Evolutionary conservation across 169 alveolate genomes (phyloP).

Genomic region (Plasmodium berghei): DNA sequence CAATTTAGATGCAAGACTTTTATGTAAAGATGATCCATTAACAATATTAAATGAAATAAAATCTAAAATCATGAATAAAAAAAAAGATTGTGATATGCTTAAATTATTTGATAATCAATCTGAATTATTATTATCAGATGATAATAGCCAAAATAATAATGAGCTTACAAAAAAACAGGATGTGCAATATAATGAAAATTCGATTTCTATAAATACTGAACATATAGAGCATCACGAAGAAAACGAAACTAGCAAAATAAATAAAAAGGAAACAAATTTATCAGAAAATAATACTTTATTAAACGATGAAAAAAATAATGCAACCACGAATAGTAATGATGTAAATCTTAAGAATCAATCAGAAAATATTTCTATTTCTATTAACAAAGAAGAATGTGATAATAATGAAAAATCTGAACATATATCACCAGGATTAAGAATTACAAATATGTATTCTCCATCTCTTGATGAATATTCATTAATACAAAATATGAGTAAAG

Average conservation of each 20-base stretch:
- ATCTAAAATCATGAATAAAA: slow-evolving; percentile 23
- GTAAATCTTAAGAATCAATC: neutral
- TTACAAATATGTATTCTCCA: slow-evolving; percentile 33
- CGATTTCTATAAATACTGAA: neutral
- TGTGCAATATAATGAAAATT: neutral
- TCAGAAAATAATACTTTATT: neutral
- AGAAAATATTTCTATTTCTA: neutral
- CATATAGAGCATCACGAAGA: neutral
- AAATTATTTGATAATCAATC: slow-evolving; percentile 4
- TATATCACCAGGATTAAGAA: slow-evolving; percentile 47
- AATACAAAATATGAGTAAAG: slow-evolving; percentile 78
- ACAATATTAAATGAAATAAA: slow-evolving; percentile 50
- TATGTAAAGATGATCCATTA: slow-evolving; percentile 61
- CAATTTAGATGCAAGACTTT: slow-evolving; percentile 31
- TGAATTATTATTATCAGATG: neutral
- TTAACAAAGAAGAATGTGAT: neutral
- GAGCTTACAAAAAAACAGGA: neutral
- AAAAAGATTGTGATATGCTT: slow-evolving; percentile 20
- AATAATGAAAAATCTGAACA: slow-evolving; percentile 8
- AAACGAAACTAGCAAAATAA: neutral
- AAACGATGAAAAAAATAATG: neutral
- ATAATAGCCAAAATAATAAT: neutral
- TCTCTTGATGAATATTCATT: slow-evolving; percentile 39
- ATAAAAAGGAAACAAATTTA: too few relatives aligned
- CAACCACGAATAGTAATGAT: neutral